phyloP scores from a whole-genome alignment of 352 stramenopile species.

The Saprolegnia diclina region DNA sequence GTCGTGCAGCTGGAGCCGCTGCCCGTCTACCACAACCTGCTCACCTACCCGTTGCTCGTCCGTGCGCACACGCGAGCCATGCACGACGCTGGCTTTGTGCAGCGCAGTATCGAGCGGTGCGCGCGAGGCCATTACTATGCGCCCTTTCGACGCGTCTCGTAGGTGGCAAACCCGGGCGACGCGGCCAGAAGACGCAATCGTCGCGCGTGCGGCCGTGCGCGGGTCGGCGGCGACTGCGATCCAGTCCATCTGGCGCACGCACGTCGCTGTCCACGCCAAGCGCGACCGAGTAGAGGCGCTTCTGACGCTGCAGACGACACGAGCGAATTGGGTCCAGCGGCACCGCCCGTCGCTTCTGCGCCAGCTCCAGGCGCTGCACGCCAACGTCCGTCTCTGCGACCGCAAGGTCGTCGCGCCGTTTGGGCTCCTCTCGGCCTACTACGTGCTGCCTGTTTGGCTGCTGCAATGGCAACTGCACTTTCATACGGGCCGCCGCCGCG shows the following conservation, averaged over 20 bases:
- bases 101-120: conserved; percentile 5
- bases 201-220: neutral
- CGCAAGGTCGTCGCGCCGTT: neutral
- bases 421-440: neutral
- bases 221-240: conserved; percentile 10
- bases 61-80: neutral
- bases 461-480: conserved; percentile 17
- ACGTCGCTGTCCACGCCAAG: neutral
- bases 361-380: neutral
- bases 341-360: neutral
- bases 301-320: neutral
- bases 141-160: neutral
- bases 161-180: neutral
- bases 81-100: conserved; percentile 9
- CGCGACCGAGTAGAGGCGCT: neutral
- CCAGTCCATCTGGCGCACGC: neutral
- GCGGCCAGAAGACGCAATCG: neutral
- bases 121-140: neutral
- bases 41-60: conserved; percentile 4
- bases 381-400: neutral
- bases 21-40: conserved; percentile 11
- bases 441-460: neutral
- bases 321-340: neutral
- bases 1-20: neutral
- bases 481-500: neutral